phyloP scores from a whole-genome alignment of 225 moss, liverwort and hornwort species.

The Marchantia polymorpha region DNA sequence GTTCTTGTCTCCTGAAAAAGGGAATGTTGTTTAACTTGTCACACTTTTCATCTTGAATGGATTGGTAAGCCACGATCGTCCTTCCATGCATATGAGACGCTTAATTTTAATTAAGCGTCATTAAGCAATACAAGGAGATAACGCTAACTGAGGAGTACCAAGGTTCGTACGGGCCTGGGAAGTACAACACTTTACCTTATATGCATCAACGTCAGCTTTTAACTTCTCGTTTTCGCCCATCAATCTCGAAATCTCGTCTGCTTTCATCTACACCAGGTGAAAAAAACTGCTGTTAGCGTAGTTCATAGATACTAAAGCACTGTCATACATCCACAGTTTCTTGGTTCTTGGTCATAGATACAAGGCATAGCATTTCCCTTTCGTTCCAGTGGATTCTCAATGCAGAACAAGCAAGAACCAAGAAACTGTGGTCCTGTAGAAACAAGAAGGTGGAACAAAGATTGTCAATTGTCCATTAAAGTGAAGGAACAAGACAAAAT shows the following conservation, averaged over 20 bases:
- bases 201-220: conserved; percentile 63
- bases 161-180: neutral
- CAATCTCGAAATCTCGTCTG: conserved; percentile 92
- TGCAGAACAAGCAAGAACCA: neutral
- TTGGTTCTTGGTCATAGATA: too few species aligned
- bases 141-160: neutral
- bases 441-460: neutral
- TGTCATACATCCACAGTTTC: too few species aligned
- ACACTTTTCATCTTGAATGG: too few species aligned
- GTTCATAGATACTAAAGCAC: too few species aligned
- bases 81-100: neutral
- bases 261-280: conserved; percentile 68
- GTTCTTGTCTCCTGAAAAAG: neutral
- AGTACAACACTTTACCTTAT: conserved; percentile 56
- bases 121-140: neutral
- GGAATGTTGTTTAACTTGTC: too few species aligned
- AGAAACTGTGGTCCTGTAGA: neutral
- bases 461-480: too few species aligned
- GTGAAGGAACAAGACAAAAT: too few species aligned
- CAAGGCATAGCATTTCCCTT: neutral
- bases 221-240: conserved; percentile 92
- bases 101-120: too few species aligned
- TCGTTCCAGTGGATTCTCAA: neutral
- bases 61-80: too few species aligned
- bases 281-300: neutral